Evolutionary conservation across 2,329 filamentous ascomycete species (phyloP).

Genomic region (Madurella mycetomatis): DNA sequence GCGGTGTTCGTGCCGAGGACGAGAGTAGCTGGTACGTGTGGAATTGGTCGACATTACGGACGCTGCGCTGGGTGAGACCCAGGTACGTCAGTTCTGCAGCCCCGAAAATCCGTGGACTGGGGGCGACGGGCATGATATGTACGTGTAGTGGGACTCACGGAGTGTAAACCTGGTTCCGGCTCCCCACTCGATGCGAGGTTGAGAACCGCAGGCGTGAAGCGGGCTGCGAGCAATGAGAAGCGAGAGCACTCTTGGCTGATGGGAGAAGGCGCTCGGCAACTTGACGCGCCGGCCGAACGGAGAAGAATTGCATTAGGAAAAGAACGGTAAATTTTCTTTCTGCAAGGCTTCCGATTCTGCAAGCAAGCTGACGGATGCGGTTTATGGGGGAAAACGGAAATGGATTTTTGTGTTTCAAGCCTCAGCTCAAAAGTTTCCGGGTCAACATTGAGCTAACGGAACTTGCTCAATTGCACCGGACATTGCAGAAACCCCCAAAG

Average conservation of each 20-base stretch:
- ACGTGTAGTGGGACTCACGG: constrained; percentile 32
- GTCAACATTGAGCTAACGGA: no score
- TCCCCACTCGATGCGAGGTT: constrained; percentile 25
- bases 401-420: no score
- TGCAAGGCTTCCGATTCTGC: background rate
- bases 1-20: constrained; percentile 48
- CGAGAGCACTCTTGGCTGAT: background rate
- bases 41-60: constrained; percentile 52
- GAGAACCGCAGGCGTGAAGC: constrained; percentile 26
- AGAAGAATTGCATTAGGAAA: constrained; percentile 4
- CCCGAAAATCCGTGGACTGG: background rate
- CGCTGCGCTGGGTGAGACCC: constrained; percentile 33
- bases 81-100: background rate
- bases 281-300: background rate
- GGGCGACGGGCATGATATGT: background rate
- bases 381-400: no score
- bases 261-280: background rate
- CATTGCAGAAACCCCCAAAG: no score
- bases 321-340: no score
- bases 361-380: background rate
- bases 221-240: background rate
- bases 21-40: constrained; percentile 53
- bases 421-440: no score
- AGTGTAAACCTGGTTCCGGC: constrained; percentile 38
- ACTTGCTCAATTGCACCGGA: no score